Conservation (phyloP, 441 rosid genomes). For the Gossypium aridum region DNA sequence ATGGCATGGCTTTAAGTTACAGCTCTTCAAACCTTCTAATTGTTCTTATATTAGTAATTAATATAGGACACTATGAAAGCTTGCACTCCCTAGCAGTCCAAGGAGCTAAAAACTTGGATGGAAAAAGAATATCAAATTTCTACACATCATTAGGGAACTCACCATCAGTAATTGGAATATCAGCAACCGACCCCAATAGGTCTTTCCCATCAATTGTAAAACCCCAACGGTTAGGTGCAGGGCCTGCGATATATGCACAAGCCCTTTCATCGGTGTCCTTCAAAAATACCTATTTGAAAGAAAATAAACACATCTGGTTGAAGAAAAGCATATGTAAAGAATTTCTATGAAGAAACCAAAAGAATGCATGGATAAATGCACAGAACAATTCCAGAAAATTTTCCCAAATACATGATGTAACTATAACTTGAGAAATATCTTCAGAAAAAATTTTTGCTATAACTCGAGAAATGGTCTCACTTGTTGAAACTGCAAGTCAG, state of each 20-base stretch:
- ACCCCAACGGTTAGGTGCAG: constrained; percentile 99
- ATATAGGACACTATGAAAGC: neutral
- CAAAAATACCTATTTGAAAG: constrained; percentile 70
- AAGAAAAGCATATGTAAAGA: constrained; percentile 8
- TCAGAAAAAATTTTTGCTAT: neutral
- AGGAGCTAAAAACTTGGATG: constrained; percentile 3
- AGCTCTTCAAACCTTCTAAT: neutral
- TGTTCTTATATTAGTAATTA: neutral
- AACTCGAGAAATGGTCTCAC: constrained; percentile 38
- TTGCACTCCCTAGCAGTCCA: neutral
- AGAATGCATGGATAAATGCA: neutral
- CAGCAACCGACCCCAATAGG: constrained; percentile 59
- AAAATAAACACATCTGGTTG: constrained; percentile 15
- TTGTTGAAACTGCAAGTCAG: constrained; percentile 76
- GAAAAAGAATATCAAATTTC: neutral
- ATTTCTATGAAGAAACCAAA: constrained; percentile 8
- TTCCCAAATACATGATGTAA: constrained; percentile 6
- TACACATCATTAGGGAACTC: constrained; percentile 16
- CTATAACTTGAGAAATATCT: constrained; percentile 13
- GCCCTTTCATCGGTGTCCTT: constrained; percentile 99
- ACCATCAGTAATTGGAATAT: constrained; percentile 50
- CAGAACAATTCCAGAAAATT: constrained; percentile 5
- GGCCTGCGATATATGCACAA: constrained; percentile 98
- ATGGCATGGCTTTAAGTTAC: neutral
- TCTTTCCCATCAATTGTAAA: constrained; percentile 79